Conservation (phyloP, 2,329 filamentous ascomycete genomes). For the Helotiales sp. region DNA sequence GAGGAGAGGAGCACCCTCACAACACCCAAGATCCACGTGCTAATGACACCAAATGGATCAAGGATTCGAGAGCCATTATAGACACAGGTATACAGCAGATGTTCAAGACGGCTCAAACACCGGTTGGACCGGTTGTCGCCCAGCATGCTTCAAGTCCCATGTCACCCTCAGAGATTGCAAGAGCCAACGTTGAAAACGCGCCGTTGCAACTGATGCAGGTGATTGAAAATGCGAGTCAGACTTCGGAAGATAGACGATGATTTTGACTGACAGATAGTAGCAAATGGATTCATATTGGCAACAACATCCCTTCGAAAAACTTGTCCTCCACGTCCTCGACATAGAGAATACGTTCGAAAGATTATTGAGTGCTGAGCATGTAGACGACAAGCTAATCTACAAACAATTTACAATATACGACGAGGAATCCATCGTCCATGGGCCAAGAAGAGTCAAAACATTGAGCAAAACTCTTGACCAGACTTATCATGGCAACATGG, state of each 20-base stretch:
- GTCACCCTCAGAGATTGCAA: neutral
- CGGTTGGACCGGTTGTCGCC: neutral
- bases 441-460: neutral
- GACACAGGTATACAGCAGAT: neutral
- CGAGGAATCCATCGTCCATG: neutral
- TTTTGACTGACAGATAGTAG: neutral
- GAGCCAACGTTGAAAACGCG: neutral
- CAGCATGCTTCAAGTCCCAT: conserved; percentile 2
- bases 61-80: neutral
- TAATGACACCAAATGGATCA: neutral
- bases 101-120: neutral
- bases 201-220: neutral
- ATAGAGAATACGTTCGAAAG: conserved; percentile 7
- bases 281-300: neutral
- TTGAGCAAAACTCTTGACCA: neutral
- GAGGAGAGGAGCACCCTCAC: neutral
- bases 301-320: neutral
- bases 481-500: neutral
- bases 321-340: conserved; percentile 5
- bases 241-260: neutral
- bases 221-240: neutral
- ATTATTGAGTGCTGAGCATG: conserved; percentile 1
- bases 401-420: conserved; percentile 18
- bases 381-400: conserved; percentile 17
- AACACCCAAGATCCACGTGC: neutral